Conservation (phyloP, 2,329 filamentous ascomycete species). For the Graphiopsis chlorocephala region DNA sequence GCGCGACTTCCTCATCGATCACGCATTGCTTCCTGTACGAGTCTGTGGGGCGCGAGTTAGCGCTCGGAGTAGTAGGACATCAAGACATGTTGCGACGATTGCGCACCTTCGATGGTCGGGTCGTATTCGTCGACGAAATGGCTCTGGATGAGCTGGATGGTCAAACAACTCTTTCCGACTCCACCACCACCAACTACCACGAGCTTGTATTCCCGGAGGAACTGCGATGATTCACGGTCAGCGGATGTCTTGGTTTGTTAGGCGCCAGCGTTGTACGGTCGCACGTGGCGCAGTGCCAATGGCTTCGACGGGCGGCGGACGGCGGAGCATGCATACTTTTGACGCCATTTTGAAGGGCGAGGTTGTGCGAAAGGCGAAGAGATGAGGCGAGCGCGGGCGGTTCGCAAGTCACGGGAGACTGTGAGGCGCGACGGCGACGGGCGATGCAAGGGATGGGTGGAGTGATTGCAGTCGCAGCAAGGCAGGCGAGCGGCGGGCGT, state of each 20-base stretch:
- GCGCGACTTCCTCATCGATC: slow-evolving; percentile 95
- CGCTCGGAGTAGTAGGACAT: not conserved
- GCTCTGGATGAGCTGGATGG: slow-evolving; percentile 76
- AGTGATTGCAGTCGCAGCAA: slow-evolving; percentile 1
- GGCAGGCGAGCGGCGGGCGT: not conserved
- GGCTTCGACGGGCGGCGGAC: slow-evolving; percentile 14
- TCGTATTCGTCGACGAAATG: slow-evolving; percentile 99
- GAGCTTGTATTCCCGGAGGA: slow-evolving; percentile 55
- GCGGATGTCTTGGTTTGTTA: slow-evolving; percentile 19
- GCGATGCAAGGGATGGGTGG: slow-evolving; percentile 5
- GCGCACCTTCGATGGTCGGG: slow-evolving; percentile 93
- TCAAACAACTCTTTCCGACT: slow-evolving; percentile 98
- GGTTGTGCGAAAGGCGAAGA: slow-evolving; percentile 2
- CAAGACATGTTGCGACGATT: not conserved
- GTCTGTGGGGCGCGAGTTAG: slow-evolving; percentile 56
- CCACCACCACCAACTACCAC: slow-evolving; percentile 97
- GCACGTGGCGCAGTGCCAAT: slow-evolving; percentile 15
- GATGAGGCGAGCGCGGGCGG: slow-evolving; percentile 4
- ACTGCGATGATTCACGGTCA: slow-evolving; percentile 34
- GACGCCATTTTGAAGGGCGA: slow-evolving; percentile 31
- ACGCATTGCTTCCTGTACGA: slow-evolving; percentile 99
- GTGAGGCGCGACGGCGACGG: not conserved
- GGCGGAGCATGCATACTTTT: slow-evolving; percentile 28
- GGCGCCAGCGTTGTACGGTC: slow-evolving; percentile 12
- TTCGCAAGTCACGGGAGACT: slow-evolving; percentile 3